These are phyloP conservation scores for Umbelopsis vinacea DNA, from an alignment of 192 early-diverging fungal genomes.

Conservation along the genomic window DNA sequence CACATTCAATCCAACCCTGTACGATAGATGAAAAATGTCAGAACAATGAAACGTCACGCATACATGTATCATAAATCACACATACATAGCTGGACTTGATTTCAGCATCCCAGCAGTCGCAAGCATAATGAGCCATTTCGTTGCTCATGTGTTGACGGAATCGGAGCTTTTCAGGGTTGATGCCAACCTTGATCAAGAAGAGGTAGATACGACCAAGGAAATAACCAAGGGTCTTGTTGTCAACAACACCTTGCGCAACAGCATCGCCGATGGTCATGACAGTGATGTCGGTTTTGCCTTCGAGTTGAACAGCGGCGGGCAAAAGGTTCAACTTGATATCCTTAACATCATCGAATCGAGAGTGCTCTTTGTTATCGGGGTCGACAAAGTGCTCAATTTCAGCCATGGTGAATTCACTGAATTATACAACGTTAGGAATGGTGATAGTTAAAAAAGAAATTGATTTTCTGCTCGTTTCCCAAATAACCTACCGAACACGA, in stretches of 20 bases:
- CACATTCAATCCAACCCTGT: constrained; percentile 98
- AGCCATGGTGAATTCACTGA: constrained; percentile 96
- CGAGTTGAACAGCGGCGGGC: constrained; percentile 74
- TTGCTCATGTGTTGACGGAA: constrained; percentile 99
- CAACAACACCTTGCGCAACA: constrained; percentile 75
- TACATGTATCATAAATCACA: constrained; percentile 16
- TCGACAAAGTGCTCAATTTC: constrained; percentile 99
- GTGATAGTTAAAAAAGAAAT: too few relatives aligned
- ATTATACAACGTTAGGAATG: neutral
- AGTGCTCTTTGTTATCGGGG: constrained; percentile 89
- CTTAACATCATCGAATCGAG: constrained; percentile 86
- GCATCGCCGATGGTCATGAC: constrained; percentile 90
- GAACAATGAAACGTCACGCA: neutral
- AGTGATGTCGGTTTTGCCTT: constrained; percentile 71
- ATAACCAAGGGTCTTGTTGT: constrained; percentile 99
- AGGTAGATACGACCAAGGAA: constrained; percentile 94
- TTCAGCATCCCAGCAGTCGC: constrained; percentile 99
- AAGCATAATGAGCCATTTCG: constrained; percentile 99
- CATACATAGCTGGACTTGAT: constrained; percentile 85
- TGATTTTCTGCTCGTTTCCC: too few relatives aligned
- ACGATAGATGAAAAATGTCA: neutral
- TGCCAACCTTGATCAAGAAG: constrained; percentile 91
- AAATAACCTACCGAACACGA: constrained; percentile 78
- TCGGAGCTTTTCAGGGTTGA: constrained; percentile 81
- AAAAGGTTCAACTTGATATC: constrained; percentile 80